Percentiles rank a stretch among this genome's conserved stretches.
Conservation (phyloP, 2,329 filamentous ascomycete species). For the Fusarium multiceps region DNA sequence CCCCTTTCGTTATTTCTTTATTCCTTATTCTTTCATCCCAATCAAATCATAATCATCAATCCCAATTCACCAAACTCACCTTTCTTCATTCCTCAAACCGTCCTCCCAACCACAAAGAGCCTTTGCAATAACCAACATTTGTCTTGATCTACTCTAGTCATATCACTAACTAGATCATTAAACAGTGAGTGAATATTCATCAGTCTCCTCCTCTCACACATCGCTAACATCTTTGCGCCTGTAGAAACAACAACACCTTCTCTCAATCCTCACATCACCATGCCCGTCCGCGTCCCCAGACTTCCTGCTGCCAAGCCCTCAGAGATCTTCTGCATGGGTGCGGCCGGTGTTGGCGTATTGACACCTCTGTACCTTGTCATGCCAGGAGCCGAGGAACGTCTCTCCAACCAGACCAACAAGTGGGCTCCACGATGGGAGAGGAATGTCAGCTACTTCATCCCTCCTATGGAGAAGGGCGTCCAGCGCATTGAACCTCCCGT, state of each 20-base stretch:
- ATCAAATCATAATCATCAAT: slow-evolving; percentile 5
- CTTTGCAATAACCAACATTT: neutral
- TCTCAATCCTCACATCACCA: slow-evolving; percentile 51
- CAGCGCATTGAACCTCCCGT: slow-evolving; percentile 62
- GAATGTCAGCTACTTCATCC: slow-evolving; percentile 65
- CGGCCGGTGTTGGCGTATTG: slow-evolving; percentile 64
- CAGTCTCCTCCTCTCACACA: neutral
- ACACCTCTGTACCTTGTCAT: slow-evolving; percentile 68
- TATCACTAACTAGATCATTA: neutral
- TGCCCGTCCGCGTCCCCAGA: slow-evolving; percentile 60
- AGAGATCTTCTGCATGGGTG: slow-evolving; percentile 65
- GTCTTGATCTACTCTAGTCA: neutral
- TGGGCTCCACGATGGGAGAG: slow-evolving; percentile 71
- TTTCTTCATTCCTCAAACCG: neutral
- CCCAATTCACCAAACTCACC: neutral
- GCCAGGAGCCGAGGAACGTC: slow-evolving; percentile 65
- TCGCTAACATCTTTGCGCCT: slow-evolving; percentile 11
- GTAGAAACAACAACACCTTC: neutral
- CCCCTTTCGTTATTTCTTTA: slow-evolving; percentile 6
- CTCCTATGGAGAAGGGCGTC: slow-evolving; percentile 59
- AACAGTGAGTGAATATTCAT: slow-evolving; percentile 21
- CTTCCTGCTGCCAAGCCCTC: slow-evolving; percentile 61
- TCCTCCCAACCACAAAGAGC: neutral
- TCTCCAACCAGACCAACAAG: slow-evolving; percentile 64
- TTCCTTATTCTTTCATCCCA: slow-evolving; percentile 8